A percentile compares a stretch with the other conserved stretches of the same genome.
Conservation (phyloP, 371 early-diverging fungal genomes). For the Entomophthora muscae region DNA sequence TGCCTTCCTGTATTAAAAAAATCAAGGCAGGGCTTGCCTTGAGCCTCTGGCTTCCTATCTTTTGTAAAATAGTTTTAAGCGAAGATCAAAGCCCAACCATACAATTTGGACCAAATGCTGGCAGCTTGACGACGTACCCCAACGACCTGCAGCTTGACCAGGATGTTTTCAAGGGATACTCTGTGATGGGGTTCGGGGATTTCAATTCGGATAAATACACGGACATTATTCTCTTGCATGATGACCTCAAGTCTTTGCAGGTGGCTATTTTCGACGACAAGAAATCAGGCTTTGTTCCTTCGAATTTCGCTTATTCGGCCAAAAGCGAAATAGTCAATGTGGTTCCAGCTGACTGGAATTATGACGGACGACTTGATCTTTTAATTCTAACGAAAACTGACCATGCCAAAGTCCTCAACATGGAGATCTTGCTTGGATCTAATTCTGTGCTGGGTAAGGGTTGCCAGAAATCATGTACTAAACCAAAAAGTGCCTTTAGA, state of each 20-base stretch:
- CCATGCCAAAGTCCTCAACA: slow-evolving; percentile 25
- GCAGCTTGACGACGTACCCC: background rate
- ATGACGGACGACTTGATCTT: slow-evolving; percentile 70
- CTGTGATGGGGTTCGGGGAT: background rate
- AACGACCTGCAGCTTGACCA: background rate
- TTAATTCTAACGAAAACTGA: slow-evolving; percentile 36
- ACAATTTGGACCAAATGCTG: no score
- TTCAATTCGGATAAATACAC: background rate
- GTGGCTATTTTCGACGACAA: background rate
- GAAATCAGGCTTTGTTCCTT: background rate
- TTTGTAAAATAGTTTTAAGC: no score
- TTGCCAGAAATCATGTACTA: background rate
- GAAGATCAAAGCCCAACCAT: no score
- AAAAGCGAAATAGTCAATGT: slow-evolving; percentile 18
- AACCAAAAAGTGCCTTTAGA: background rate
- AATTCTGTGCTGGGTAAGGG: slow-evolving; percentile 34
- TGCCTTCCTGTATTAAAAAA: no score
- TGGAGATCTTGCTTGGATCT: slow-evolving; percentile 51
- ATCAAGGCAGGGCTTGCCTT: no score
- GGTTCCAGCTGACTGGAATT: slow-evolving; percentile 68
- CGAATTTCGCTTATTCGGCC: background rate
- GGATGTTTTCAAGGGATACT: background rate
- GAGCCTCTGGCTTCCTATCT: no score
- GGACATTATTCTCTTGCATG: background rate
- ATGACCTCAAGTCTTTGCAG: background rate